Evolutionary conservation across 2,329 filamentous ascomycete species (phyloP).

Genomic region (Trichoderma koningii): DNA sequence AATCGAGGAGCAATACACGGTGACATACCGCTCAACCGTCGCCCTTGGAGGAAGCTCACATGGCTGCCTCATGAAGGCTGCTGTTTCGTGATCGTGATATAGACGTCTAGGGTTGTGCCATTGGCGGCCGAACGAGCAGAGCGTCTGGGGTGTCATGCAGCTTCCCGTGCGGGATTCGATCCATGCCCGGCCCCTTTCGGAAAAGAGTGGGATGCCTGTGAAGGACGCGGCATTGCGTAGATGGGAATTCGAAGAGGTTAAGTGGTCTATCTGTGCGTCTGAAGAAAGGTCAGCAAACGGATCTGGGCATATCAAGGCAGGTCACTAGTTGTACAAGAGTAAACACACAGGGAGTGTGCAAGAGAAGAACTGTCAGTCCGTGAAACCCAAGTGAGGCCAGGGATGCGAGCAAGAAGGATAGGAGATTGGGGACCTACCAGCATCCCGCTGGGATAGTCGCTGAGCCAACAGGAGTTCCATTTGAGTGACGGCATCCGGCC

Average conservation of each 20-base stretch:
- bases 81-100: not conserved
- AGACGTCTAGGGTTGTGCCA: conserved; percentile 4
- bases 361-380: not conserved
- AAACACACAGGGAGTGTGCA: not conserved
- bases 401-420: not conserved
- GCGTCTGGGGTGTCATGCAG: not conserved
- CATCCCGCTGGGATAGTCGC: not conserved
- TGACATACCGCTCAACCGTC: not conserved
- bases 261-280: not conserved
- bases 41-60: not conserved
- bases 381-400: not conserved
- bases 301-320: not conserved
- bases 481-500: not conserved
- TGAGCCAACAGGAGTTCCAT: not conserved
- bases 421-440: not conserved
- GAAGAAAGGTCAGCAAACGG: not conserved
- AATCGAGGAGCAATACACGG: not conserved
- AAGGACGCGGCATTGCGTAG: conserved; percentile 3
- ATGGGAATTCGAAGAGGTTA: not conserved
- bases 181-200: conserved; percentile 1
- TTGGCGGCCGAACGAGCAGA: conserved; percentile 4
- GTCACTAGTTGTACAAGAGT: too few species aligned
- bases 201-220: not conserved
- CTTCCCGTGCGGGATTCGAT: not conserved
- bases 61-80: not conserved